Evolutionary conservation across 2,329 filamentous ascomycete species (phyloP).

Genomic region (Bimuria novae-zelandiae): DNA sequence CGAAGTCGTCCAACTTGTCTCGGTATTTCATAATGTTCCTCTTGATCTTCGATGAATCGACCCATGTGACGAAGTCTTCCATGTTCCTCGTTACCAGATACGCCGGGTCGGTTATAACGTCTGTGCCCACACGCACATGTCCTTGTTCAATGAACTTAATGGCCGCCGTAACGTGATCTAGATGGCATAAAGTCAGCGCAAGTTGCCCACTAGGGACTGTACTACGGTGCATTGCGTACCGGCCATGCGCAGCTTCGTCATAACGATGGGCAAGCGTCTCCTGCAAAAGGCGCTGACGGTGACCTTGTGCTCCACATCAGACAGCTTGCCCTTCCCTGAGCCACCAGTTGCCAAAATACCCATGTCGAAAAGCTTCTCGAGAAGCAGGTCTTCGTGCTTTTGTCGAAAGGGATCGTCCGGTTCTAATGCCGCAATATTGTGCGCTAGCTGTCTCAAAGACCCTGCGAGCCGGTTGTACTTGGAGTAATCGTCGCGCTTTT

Average conservation of each 20-base stretch:
- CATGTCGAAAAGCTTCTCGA: conserved; percentile 93
- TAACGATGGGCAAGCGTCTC: conserved; percentile 82
- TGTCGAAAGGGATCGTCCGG: conserved; percentile 78
- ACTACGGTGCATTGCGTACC: neutral
- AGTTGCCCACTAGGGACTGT: neutral
- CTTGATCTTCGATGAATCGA: conserved; percentile 96
- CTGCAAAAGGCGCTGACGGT: conserved; percentile 90
- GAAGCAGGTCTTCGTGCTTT: conserved; percentile 83
- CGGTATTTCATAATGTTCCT: conserved; percentile 92
- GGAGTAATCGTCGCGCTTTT: conserved; percentile 79
- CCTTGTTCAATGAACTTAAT: conserved; percentile 92
- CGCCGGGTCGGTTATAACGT: conserved; percentile 86
- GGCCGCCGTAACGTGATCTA: conserved; percentile 76
- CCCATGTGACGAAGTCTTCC: conserved; percentile 97
- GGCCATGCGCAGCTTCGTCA: conserved; percentile 89
- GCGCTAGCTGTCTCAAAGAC: conserved; percentile 85
- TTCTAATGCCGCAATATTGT: conserved; percentile 79
- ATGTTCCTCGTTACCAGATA: conserved; percentile 86
- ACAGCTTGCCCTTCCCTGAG: conserved; percentile 58
- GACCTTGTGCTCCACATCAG: conserved; percentile 78
- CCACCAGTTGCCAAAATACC: conserved; percentile 78
- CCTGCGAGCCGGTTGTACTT: conserved; percentile 53
- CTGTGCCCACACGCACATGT: conserved; percentile 87
- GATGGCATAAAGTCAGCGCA: neutral
- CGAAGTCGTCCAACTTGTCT: conserved; percentile 94